Evolutionary conservation across 192 early-diverging fungal species (phyloP), one percentile per base, ranked within the genome.

Genomic region (Backusella tarrabulga): DNA sequence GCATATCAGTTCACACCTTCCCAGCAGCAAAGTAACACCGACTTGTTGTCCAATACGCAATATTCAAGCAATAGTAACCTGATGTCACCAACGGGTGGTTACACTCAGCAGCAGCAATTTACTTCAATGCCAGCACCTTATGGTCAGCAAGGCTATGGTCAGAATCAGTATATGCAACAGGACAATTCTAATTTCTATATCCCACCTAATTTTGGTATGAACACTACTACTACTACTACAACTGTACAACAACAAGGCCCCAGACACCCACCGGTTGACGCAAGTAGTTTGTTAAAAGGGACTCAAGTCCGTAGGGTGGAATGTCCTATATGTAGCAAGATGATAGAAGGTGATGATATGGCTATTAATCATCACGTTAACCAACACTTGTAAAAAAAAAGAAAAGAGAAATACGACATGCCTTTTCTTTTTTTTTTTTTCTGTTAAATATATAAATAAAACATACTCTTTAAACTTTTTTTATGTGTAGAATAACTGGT

Each of bases 361-460:
- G 79, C 79, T 34, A 69, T 81, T 50, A 81, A 81, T 46, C 69
- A 77, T 29, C 79, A 81, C 32, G 79, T 81, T 36, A 81, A 81
- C 52, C 72, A 81, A 40, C 79, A 81, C 50, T 81, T 63, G 21
- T 63, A 63, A 63, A 74, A 11, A 29, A 4, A 44, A 19, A 44
- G 15, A 44, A 44, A 44, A 44, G 15, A 5, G 14, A 14, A 44
- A 44, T 17, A 44, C 32, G 32, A 44, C 3, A 44, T 3, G 3
- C 3, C 42, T 5, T 29, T 29, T 9, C 23, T 29, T 63, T 63
- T 4, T 26, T 56, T 23, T 23, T 54, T 54, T 54, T 54, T 21
- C 19, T 54, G 19, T 19, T 21, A 40, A 40, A 40, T 40, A 38
- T 38, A 40, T 40, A 40, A 40, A 40, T 40, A 40, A 32, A 40